These are phyloP conservation scores for Lithospermum erythrorhizon DNA, from an alignment of 257 asterid genomes.

Conservation along the genomic window DNA sequence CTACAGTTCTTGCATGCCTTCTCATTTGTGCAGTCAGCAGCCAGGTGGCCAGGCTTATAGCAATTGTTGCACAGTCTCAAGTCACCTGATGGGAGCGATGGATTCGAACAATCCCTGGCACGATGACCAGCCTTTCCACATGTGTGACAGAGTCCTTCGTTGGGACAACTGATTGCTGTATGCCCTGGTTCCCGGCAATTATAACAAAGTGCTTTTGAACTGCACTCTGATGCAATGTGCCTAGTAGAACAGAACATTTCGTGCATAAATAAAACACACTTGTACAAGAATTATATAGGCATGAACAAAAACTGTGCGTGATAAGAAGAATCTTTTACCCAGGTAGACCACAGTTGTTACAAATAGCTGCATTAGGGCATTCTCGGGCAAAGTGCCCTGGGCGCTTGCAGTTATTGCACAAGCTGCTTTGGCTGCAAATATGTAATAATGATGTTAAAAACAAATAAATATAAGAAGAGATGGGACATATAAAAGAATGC, in stretches of 20 bases:
- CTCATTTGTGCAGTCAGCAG: conserved; percentile 64
- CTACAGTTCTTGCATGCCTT: conserved; percentile 81
- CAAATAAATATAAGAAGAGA: background rate
- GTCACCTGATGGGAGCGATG: conserved; percentile 55
- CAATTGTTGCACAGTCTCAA: conserved; percentile 71
- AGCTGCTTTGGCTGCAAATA: conserved; percentile 8
- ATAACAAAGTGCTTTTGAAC: conserved; percentile 70
- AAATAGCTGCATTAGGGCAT: conserved; percentile 22
- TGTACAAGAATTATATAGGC: background rate
- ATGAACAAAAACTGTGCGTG: background rate
- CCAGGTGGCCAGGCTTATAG: conserved; percentile 75
- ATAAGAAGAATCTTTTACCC: conserved; percentile 6
- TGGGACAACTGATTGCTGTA: conserved; percentile 68
- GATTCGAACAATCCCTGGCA: conserved; percentile 57
- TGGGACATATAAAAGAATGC: background rate
- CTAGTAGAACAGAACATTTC: conserved; percentile 14
- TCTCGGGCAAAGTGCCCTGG: conserved; percentile 27
- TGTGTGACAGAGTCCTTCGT: conserved; percentile 75
- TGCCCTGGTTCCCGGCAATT: conserved; percentile 88
- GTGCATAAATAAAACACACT: background rate
- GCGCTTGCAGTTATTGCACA: conserved; percentile 22
- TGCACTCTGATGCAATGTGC: conserved; percentile 72
- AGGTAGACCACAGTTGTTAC: conserved; percentile 27
- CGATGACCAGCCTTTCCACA: conserved; percentile 80
- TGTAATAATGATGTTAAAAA: background rate